Base-by-base conservation (phyloP, 352 stramenopile genomes). In the Elongisporangium undulatum region DNA sequence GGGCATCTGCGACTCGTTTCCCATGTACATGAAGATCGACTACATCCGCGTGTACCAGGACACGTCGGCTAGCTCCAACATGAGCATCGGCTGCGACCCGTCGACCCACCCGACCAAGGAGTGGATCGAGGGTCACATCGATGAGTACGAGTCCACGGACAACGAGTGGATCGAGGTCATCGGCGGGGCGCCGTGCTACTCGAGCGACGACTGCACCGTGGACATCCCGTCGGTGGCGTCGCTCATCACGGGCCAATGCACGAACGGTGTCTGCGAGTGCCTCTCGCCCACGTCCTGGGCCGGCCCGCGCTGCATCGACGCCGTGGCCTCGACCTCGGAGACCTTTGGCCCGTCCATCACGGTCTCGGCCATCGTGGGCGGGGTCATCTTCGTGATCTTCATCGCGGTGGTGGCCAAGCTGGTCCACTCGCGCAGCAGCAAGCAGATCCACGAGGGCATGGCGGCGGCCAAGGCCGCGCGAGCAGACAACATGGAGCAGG, bases 31-130 rank as follows among this genome's bases (percentile, higher is more conserved):
- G 64, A 76, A 73, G 38, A 75, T 87, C 23, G 76, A 86, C 55
- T 82, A 81, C 63, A 75, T 87, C 58, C 77, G 77, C 13, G 21
- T 84, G 2, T 87, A 87, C 49, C 77, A 87, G 55, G 77, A 87
- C 39, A 49, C 71, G 16, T 79, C 67, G 0, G 54, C 61, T 13
- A 59, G 26, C 57, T 79, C 67, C 4, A 72, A 52, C 5, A 88
- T 88, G 75, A 51, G 62, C 4, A 62, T 86, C 49, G 78, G 74
- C 4, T 88, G 78, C 51, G 74, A 88, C 57, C 75, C 78, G 0
- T 55, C 56, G 1, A 81, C 74, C 0, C 76, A 88, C 48, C 78
- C 78, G 17, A 83, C 78, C 2, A 74, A 72, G 39, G 54, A 82
- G 39, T 88, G 55, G 55, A 88, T 88, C 58, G 57, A 77, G 24